Evolutionary conservation across 208 protist species (phyloP).

Genomic region (Crithidia fasciculata): DNA sequence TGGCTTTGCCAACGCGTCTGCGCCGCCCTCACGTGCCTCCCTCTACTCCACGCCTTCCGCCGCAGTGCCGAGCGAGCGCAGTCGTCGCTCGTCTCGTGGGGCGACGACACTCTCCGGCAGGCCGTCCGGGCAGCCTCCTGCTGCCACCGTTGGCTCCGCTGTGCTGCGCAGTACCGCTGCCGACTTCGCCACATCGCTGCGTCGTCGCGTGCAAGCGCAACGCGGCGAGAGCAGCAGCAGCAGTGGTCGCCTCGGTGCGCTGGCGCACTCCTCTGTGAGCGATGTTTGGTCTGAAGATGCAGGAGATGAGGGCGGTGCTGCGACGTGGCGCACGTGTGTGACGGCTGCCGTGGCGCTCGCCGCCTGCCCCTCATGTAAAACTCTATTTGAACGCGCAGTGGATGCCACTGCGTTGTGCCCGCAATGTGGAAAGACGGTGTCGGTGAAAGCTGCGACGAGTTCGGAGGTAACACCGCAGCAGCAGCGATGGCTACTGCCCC

Average conservation of each 20-base stretch:
- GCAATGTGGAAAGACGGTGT: constrained; percentile 14
- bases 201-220: constrained; percentile 23
- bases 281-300: background rate
- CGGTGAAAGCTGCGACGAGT: background rate
- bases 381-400: constrained; percentile 10
- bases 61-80: background rate
- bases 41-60: background rate
- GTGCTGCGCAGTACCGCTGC: constrained; percentile 33
- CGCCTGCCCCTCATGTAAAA: constrained; percentile 21
- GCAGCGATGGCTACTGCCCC: background rate
- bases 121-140: too few species aligned
- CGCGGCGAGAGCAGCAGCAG: background rate
- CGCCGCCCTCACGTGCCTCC: constrained; percentile 6
- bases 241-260: background rate
- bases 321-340: constrained; percentile 26
- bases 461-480: background rate
- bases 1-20: background rate
- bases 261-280: background rate
- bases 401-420: constrained; percentile 11
- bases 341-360: constrained; percentile 13
- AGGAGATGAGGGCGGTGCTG: background rate
- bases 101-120: too few species aligned
- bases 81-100: background rate
- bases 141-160: constrained; percentile 29
- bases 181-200: constrained; percentile 20